These are phyloP conservation scores for Microdochium bolleyi DNA, from an alignment of 2,329 filamentous ascomycete species.

Conservation along the genomic window DNA sequence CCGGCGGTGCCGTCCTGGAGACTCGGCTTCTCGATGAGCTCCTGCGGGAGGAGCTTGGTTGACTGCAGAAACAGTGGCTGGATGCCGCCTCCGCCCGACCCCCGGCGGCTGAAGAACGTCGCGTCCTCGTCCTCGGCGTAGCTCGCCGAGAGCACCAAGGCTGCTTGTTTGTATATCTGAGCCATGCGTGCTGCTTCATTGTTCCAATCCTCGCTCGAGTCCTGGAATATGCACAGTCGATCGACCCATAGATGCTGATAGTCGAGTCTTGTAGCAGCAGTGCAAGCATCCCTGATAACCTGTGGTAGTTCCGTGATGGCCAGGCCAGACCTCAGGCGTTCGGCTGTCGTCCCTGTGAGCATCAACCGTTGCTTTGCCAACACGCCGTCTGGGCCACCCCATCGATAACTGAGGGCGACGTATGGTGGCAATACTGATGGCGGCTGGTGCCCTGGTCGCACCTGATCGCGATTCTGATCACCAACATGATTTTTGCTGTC, in stretches of 20 bases:
- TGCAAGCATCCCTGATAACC: slow-evolving; percentile 1
- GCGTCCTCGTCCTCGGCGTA: neutral
- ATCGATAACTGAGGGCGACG: neutral
- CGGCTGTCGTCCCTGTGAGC: neutral
- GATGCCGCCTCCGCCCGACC: neutral
- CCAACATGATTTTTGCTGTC: neutral
- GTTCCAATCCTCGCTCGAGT: neutral
- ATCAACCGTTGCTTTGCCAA: neutral
- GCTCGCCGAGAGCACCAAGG: neutral
- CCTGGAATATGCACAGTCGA: neutral
- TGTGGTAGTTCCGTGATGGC: neutral
- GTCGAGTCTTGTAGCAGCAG: neutral
- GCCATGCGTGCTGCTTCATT: neutral
- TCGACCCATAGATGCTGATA: neutral
- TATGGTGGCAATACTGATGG: neutral
- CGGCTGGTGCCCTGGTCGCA: neutral
- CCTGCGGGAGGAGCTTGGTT: neutral
- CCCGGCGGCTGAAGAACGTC: neutral
- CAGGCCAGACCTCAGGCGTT: neutral
- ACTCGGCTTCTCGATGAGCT: neutral
- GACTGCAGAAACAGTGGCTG: neutral
- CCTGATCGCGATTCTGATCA: neutral
- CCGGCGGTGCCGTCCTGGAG: neutral
- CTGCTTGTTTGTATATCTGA: neutral
- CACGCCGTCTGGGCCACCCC: neutral